Percentiles rank a stretch among this genome's conserved stretches.
phyloP scores from a whole-genome alignment of 2,329 filamentous ascomycete species.

The Graphilbum ipis-grandicollis region DNA sequence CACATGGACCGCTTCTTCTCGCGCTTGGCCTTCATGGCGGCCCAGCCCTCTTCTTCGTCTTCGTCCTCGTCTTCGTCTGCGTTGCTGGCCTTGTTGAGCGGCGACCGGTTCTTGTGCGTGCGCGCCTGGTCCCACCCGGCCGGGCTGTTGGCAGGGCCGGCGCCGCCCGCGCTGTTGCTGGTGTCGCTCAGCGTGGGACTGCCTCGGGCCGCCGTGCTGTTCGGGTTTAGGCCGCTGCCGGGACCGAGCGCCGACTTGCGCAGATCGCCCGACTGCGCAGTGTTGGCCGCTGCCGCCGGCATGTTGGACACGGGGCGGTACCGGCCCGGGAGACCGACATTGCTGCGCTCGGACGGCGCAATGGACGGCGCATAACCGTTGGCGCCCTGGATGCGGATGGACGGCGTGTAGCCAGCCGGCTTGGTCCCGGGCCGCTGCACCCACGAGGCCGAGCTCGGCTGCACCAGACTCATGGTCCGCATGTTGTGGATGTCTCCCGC shows the following conservation, averaged over 20 bases:
- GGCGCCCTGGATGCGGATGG: conserved; percentile 28
- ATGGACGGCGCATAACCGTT: conserved; percentile 71
- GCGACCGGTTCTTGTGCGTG: conserved; percentile 19
- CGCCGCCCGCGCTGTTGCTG: background rate
- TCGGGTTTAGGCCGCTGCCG: conserved; percentile 18
- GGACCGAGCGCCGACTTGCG: conserved; percentile 23
- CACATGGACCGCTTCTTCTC: conserved; percentile 51
- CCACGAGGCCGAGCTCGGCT: conserved; percentile 45
- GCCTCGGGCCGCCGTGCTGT: background rate
- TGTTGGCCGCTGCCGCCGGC: conserved; percentile 13
- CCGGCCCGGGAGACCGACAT: conserved; percentile 71
- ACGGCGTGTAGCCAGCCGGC: conserved; percentile 26
- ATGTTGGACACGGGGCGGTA: conserved; percentile 76
- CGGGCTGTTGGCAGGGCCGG: conserved; percentile 1
- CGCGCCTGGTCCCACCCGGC: conserved; percentile 11
- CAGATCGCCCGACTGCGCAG: conserved; percentile 11
- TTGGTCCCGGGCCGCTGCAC: conserved; percentile 25
- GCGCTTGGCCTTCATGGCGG: conserved; percentile 50
- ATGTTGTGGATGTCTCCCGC: conserved; percentile 25
- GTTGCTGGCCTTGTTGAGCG: conserved; percentile 20
- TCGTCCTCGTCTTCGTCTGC: conserved; percentile 40
- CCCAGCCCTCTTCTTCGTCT: conserved; percentile 50
- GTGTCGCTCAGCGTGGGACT: conserved; percentile 1
- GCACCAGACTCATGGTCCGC: conserved; percentile 73
- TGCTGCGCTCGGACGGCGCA: conserved; percentile 89